Percentiles rank a stretch among this genome's conserved stretches.
phyloP scores from a whole-genome alignment of 2,329 filamentous ascomycete species.

The Cordyceps fumosorosea region DNA sequence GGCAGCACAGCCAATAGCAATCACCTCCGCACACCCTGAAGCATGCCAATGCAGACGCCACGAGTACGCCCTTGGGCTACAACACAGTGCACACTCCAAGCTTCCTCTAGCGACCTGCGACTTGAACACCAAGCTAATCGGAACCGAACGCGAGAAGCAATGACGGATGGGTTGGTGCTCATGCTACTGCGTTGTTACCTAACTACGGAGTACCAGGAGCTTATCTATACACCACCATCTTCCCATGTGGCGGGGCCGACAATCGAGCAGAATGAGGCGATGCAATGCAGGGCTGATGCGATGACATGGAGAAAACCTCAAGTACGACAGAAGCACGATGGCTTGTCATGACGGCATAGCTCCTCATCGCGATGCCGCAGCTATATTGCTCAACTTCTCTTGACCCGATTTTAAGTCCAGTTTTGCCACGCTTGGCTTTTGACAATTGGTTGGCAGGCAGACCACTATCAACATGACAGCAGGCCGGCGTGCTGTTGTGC shows the following conservation, averaged over 20 bases:
- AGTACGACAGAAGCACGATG: neutral
- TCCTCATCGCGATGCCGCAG: neutral
- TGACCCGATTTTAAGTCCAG: neutral
- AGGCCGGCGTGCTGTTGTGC: neutral
- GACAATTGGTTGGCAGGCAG: neutral
- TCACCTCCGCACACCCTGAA: neutral
- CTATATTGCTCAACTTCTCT: neutral
- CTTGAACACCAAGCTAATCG: neutral
- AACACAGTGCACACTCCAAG: neutral
- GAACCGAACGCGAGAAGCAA: neutral
- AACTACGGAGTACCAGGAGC: neutral
- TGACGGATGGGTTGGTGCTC: neutral
- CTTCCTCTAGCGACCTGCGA: neutral
- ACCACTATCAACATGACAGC: neutral
- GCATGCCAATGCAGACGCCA: conserved; percentile 4
- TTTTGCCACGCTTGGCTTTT: neutral
- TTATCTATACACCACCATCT: neutral
- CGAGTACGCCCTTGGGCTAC: neutral
- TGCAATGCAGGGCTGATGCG: neutral
- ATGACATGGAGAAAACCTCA: neutral
- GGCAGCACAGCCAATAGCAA: neutral
- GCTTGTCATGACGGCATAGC: neutral
- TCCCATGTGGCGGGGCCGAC: neutral
- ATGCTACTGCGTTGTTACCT: neutral
- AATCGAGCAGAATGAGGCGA: neutral